A percentile compares a stretch with the other conserved stretches of the same genome.
phyloP scores from a whole-genome alignment of 495 filamentous ascomycete genomes.

The Penicillium angulare region DNA sequence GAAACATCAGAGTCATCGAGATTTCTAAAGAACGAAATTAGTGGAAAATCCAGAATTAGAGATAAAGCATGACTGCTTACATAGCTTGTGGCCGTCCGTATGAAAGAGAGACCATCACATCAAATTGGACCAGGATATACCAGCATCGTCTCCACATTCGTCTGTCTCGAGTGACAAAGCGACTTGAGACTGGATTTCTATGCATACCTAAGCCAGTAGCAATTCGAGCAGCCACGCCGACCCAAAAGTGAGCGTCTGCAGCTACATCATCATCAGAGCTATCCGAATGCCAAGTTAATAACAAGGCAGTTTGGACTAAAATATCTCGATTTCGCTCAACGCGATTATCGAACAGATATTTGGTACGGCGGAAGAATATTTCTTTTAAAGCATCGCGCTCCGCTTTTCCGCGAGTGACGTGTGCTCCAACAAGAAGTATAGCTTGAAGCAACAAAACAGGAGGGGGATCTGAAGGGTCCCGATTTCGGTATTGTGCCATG shows the following conservation, averaged over 20 bases:
- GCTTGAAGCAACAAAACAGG: conserved; percentile 46
- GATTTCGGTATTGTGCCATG: conserved; percentile 48
- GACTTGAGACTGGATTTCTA: conserved; percentile 44
- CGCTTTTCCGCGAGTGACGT: conserved; percentile 39
- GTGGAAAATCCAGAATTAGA: neutral
- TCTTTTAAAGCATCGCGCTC: conserved; percentile 46
- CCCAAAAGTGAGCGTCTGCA: conserved; percentile 51
- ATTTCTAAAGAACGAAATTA: conserved; percentile 28
- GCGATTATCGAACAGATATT: conserved; percentile 49
- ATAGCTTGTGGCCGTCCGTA: conserved; percentile 51
- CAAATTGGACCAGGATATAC: conserved; percentile 49
- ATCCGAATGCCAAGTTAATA: conserved; percentile 51
- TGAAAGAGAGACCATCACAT: conserved; percentile 48
- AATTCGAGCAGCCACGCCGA: conserved; percentile 47
- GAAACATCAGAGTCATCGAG: conserved; percentile 50
- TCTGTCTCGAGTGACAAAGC: conserved; percentile 41
- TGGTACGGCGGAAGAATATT: conserved; percentile 48
- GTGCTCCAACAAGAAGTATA: conserved; percentile 46
- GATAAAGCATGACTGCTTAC: conserved; percentile 25
- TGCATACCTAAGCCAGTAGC: conserved; percentile 52
- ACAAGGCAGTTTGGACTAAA: conserved; percentile 45
- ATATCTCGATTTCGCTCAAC: conserved; percentile 51
- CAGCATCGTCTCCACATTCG: conserved; percentile 49
- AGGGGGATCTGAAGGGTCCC: conserved; percentile 44
- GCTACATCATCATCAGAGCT: conserved; percentile 47